A percentile compares a stretch with the other conserved stretches of the same genome.
Evolutionary conservation across 306 rosid species (phyloP).

Genomic region (Cucurbita argyrosperma): DNA sequence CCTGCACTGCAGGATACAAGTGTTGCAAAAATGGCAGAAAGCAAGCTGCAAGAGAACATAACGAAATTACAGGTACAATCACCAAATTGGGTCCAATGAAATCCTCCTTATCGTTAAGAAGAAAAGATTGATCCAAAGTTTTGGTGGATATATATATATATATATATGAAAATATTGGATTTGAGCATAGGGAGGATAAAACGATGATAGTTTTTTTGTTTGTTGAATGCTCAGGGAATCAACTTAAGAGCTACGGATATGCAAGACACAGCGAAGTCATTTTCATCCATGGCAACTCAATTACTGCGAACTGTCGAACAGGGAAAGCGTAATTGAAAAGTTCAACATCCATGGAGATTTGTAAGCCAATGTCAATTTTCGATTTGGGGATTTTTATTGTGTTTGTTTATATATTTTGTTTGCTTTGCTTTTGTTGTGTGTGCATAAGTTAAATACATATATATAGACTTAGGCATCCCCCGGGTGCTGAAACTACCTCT

Average conservation of each 20-base stretch:
- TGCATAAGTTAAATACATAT: neutral
- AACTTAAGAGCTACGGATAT: constrained; percentile 42
- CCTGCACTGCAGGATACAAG: constrained; percentile 34
- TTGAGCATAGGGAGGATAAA: too few relatives aligned
- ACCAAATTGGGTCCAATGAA: neutral
- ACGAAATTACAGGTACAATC: constrained; percentile 40
- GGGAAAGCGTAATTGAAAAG: constrained; percentile 13
- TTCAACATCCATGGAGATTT: too few relatives aligned
- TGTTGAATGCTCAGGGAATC: constrained; percentile 37
- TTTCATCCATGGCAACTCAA: constrained; percentile 70
- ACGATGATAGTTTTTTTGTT: too few relatives aligned
- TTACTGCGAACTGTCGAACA: constrained; percentile 50
- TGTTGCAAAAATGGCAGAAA: constrained; percentile 43
- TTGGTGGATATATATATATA: too few relatives aligned
- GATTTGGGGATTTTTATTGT: neutral
- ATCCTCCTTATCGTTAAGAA: too few relatives aligned
- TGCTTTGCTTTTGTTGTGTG: neutral
- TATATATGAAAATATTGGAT: too few relatives aligned
- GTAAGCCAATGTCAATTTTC: too few relatives aligned
- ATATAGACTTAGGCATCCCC: neutral
- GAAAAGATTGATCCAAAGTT: too few relatives aligned
- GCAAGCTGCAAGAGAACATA: constrained; percentile 60
- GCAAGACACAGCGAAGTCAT: constrained; percentile 70
- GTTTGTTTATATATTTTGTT: neutral
- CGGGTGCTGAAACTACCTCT: neutral